Evolutionary conservation across 768 basidiomycete species (phyloP).

Genomic region (Tricholoma bakamatsutake): DNA sequence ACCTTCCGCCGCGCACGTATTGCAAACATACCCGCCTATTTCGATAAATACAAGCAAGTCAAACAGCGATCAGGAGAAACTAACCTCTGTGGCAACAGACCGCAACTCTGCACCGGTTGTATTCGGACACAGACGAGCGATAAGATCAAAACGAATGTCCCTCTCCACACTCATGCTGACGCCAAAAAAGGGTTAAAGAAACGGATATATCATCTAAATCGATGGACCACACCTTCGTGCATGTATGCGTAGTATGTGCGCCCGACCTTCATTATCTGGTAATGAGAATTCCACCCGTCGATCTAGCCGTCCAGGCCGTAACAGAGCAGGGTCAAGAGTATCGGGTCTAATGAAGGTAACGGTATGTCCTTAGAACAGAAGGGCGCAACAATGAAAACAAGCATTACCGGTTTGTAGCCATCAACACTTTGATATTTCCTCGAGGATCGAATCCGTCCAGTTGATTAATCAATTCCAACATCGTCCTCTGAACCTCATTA

Average conservation of each 20-base stretch:
- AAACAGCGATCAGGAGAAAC: slow-evolving; percentile 11
- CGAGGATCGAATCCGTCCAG: slow-evolving; percentile 97
- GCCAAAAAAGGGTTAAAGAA: slow-evolving; percentile 6
- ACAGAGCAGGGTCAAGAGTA: slow-evolving; percentile 92
- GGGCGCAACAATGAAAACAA: neutral
- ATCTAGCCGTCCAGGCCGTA: slow-evolving; percentile 94
- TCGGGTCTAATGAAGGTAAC: slow-evolving; percentile 62
- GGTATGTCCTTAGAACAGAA: neutral
- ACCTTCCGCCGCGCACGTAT: slow-evolving; percentile 96
- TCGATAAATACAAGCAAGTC: neutral
- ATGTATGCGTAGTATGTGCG: slow-evolving; percentile 95
- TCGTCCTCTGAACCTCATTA: slow-evolving; percentile 98
- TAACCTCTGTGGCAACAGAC: slow-evolving; percentile 92
- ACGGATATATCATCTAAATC: neutral
- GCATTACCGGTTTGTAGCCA: slow-evolving; percentile 93
- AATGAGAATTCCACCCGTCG: slow-evolving; percentile 95
- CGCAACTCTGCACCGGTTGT: slow-evolving; percentile 98
- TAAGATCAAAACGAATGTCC: slow-evolving; percentile 95
- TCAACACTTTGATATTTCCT: slow-evolving; percentile 99
- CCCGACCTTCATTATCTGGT: slow-evolving; percentile 93
- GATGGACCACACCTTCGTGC: slow-evolving; percentile 65
- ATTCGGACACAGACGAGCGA: slow-evolving; percentile 94
- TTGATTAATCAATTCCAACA: slow-evolving; percentile 99
- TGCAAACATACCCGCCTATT: slow-evolving; percentile 99
- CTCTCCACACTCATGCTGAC: slow-evolving; percentile 93